These are phyloP conservation scores for Cyclostephanos invisitatus DNA, from an alignment of 108 stramenopile species.

Conservation along the genomic window DNA sequence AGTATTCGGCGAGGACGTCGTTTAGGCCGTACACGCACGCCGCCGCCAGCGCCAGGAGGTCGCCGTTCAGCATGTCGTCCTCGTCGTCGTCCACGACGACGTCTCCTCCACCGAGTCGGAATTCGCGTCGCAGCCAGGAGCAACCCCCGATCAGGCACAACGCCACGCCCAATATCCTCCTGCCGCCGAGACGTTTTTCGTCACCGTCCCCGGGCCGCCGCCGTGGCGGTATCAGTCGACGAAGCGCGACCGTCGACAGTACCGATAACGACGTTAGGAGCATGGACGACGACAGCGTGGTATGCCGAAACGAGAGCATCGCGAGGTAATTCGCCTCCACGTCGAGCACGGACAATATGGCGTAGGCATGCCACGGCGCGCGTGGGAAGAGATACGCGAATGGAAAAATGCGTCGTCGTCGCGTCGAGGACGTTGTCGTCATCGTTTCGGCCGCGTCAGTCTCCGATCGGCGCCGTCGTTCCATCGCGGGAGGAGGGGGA, in stretches of 20 bases:
- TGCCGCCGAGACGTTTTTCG: not conserved
- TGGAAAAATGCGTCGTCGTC: conserved; percentile 25
- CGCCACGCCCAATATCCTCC: conserved; percentile 27
- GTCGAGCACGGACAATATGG: conserved; percentile 82
- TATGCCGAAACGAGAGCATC: conserved; percentile 80
- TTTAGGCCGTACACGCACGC: conserved; percentile 67
- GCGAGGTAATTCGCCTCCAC: conserved; percentile 92
- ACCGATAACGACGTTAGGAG: conserved; percentile 44
- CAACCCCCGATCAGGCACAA: conserved; percentile 41
- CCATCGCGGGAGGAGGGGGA: too few relatives aligned
- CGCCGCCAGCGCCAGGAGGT: conserved; percentile 58
- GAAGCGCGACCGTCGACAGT: conserved; percentile 28
- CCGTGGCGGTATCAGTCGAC: conserved; percentile 27
- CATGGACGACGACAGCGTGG: conserved; percentile 65
- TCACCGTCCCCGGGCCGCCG: not conserved
- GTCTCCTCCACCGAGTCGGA: not conserved
- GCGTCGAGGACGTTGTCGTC: too few relatives aligned
- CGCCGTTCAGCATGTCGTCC: not conserved
- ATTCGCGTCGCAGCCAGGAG: conserved; percentile 34
- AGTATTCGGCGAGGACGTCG: conserved; percentile 70
- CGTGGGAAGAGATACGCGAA: conserved; percentile 44
- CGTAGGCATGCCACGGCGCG: conserved; percentile 55
- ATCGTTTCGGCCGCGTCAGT: too few relatives aligned
- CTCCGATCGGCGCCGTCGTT: too few relatives aligned
- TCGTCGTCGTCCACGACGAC: not conserved